These are phyloP conservation scores for Setaria viridis DNA, from an alignment of 202 grass and related monocot species.

Conservation along the genomic window DNA sequence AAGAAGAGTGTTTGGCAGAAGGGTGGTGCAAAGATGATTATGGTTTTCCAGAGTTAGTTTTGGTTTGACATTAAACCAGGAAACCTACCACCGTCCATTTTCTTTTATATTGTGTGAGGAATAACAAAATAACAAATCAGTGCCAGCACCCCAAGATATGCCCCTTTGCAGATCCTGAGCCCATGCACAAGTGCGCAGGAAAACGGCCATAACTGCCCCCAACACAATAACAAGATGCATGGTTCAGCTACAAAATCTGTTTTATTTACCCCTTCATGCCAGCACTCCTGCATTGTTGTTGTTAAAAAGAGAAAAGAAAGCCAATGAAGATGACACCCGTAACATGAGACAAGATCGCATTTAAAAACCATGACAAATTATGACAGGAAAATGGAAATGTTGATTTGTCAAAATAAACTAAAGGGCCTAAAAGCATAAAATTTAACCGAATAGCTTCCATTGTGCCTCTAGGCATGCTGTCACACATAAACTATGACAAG, in stretches of 20 bases:
- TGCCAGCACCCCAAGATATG: neutral
- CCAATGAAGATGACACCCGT: neutral
- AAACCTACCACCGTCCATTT: neutral
- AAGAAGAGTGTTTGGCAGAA: neutral
- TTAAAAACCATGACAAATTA: neutral
- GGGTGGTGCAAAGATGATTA: neutral
- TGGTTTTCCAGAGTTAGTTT: neutral
- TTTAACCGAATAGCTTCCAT: conserved; percentile 42
- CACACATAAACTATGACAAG: conserved; percentile 19
- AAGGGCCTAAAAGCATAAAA: conserved; percentile 35
- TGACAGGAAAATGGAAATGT: conserved; percentile 6
- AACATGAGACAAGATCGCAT: neutral
- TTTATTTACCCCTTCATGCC: too few relatives aligned
- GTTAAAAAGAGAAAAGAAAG: neutral
- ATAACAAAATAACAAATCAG: conserved; percentile 10
- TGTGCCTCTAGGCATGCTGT: conserved; percentile 31
- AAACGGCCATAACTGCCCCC: neutral
- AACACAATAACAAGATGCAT: neutral
- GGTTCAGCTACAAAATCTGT: neutral
- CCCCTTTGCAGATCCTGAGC: neutral
- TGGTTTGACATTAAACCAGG: neutral
- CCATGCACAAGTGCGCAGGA: neutral
- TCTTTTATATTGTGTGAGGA: neutral
- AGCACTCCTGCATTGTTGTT: neutral
- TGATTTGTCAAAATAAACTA: conserved; percentile 23